phyloP scores from a whole-genome alignment of 2,329 filamentous ascomycete species.

The Juglanconis sp. region DNA sequence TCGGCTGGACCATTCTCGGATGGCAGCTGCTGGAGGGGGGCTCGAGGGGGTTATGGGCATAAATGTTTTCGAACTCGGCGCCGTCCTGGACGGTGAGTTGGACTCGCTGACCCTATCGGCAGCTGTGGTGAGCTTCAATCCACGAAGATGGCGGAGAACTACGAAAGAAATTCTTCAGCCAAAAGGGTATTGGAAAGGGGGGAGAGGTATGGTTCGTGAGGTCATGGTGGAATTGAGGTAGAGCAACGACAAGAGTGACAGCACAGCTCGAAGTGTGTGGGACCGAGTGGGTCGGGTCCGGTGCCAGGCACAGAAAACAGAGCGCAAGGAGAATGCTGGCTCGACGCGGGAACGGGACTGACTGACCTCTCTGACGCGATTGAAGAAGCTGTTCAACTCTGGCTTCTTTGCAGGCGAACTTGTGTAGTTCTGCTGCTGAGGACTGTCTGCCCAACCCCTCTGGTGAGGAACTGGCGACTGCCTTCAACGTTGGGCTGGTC shows the following conservation, averaged over 20 bases:
- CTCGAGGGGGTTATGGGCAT: constrained; percentile 25
- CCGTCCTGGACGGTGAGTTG: constrained; percentile 26
- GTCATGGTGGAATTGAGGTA: constrained; percentile 12
- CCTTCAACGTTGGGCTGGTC: constrained; percentile 19
- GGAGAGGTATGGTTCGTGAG: constrained; percentile 3
- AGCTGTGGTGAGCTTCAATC: constrained; percentile 16
- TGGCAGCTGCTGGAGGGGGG: constrained; percentile 23
- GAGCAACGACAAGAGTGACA: constrained; percentile 7
- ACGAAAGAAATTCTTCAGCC: background rate
- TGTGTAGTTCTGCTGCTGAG: constrained; percentile 21
- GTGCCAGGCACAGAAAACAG: constrained; percentile 12
- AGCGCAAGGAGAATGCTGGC: constrained; percentile 11
- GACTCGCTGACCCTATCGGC: constrained; percentile 29
- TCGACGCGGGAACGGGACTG: background rate
- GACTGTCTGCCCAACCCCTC: constrained; percentile 28
- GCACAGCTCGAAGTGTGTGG: constrained; percentile 15
- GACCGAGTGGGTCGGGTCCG: constrained; percentile 13
- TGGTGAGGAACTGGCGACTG: constrained; percentile 28
- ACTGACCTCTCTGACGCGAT: constrained; percentile 30
- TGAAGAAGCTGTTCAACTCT: constrained; percentile 14
- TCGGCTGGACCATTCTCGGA: constrained; percentile 33
- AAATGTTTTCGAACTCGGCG: constrained; percentile 31
- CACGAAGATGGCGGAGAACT: background rate
- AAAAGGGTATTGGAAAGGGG: background rate
- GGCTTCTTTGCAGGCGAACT: constrained; percentile 17